Base-by-base conservation (phyloP, 768 basidiomycete genomes). In the Boletus pseudo-olivaceus region DNA sequence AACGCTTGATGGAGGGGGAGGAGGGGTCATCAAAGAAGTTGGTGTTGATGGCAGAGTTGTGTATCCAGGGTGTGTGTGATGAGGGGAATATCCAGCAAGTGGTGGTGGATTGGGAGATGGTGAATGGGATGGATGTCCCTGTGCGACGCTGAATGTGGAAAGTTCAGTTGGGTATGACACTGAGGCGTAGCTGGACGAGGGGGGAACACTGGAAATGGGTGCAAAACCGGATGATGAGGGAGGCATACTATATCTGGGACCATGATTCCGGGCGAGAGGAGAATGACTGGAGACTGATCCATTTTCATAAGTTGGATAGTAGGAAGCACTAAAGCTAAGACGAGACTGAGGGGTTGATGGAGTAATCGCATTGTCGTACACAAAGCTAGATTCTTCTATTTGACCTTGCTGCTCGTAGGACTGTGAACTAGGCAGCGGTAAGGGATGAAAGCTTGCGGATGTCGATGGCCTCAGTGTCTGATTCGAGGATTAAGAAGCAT, bases 161-260 rank as follows among this genome's bases (percentile, higher is more conserved):
- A 63, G 62, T 30, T 69, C 69, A 9, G 73, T 62, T 17, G 71
- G 64, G 56, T 76, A 75, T 11, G 73, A 54, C 47, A 73, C 52
- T 19, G 71, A 53, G 14, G 60, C 61, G 59, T 77, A 78, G 46
- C 71, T 67, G 7, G 77, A 68, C 12, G 76, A 62, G 37, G 69
- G 52, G n/a, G 72, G 62, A 49, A 51, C 12, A 32, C 30, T 76
- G 27, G 76, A 65, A 42, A 86, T 63, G 37, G 87, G 83, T 49
- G 81, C 72, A 61, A 89, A 91, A 12, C 88, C 87, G 11, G 88
- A 87, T 0, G 87, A 83, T 7, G 82, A 71, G 1, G 80, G 63
- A 19, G 87, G 86, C 54, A 88, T 72, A 60, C 84, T 89, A 59
- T 86, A 83, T 49, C 88, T 77, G 12, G 87, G 82, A 33, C 81